phyloP scores from a whole-genome alignment of 2,329 filamentous ascomycete species.

The Periconia sp. region DNA sequence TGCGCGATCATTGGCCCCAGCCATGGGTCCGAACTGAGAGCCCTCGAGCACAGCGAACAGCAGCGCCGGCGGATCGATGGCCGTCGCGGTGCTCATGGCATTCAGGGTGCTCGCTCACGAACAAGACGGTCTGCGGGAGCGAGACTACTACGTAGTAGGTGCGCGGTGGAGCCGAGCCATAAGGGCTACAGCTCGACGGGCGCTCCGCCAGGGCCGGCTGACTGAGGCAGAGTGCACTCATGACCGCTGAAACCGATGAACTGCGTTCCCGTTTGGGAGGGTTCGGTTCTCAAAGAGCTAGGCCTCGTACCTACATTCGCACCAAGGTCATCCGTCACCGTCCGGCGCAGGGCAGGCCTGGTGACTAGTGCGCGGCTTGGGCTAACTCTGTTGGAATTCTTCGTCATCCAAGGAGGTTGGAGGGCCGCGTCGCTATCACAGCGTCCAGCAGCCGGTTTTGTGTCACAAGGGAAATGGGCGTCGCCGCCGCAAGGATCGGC shows the following conservation, averaged over 20 bases:
- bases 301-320: conserved; percentile 37
- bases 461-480: conserved; percentile 22
- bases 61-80: conserved; percentile 2
- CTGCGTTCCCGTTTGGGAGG: conserved; percentile 18
- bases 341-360: conserved; percentile 40
- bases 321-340: conserved; percentile 37
- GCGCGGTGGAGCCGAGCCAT: no score
- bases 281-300: conserved; percentile 27
- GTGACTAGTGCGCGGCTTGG: conserved; percentile 41
- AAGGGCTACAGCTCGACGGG: no score
- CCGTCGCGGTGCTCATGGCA: neutral
- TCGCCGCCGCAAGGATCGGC: conserved; percentile 7
- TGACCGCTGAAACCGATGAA: conserved; percentile 41
- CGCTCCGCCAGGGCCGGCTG: no score
- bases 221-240: conserved; percentile 26
- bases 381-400: conserved; percentile 12
- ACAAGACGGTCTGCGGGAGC: no score
- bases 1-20: conserved; percentile 12
- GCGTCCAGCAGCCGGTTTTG: conserved; percentile 4
- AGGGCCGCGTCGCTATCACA: conserved; percentile 24
- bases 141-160: no score
- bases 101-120: no score
- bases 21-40: conserved; percentile 5
- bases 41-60: neutral
- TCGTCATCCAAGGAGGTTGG: conserved; percentile 29